phyloP scores from a whole-genome alignment of 257 asterid species.

The Knoxia roxburghii region DNA sequence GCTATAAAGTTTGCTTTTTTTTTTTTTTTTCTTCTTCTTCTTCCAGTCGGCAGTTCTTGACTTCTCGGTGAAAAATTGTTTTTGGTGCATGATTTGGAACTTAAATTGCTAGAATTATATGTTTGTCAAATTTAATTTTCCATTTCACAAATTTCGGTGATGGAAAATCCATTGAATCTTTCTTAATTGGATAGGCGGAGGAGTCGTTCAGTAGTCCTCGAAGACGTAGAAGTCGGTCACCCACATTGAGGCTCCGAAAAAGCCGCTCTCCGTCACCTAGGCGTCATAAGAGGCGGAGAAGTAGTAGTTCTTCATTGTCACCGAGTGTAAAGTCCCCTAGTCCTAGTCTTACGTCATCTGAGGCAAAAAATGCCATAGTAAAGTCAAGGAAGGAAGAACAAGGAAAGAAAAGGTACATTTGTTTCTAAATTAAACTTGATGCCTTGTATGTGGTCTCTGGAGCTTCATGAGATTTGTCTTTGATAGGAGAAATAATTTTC shows the following conservation, averaged over 20 bases:
- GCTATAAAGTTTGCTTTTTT: no score
- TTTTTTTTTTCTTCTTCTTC: neutral
- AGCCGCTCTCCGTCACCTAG: conserved; percentile 64
- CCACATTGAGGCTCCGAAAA: conserved; percentile 50
- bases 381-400: conserved; percentile 66
- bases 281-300: conserved; percentile 61
- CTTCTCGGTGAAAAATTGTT: neutral
- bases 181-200: conserved; percentile 45
- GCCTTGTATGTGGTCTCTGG: neutral
- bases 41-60: no score
- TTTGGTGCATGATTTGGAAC: neutral
- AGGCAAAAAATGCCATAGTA: conserved; percentile 46
- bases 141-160: no score
- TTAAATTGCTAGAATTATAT: neutral
- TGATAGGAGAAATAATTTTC: neutral
- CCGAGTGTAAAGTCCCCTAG: conserved; percentile 51
- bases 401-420: conserved; percentile 56
- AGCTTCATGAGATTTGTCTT: neutral
- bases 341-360: conserved; percentile 46
- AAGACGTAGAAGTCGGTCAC: conserved; percentile 58
- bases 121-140: neutral
- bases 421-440: neutral
- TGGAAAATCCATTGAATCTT: neutral
- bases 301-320: conserved; percentile 54
- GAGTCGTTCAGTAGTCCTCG: conserved; percentile 53